A percentile compares a stretch with the other conserved stretches of the same genome.
Conservation (phyloP, 73 alveolate species). For the Stentor roeselii region DNA sequence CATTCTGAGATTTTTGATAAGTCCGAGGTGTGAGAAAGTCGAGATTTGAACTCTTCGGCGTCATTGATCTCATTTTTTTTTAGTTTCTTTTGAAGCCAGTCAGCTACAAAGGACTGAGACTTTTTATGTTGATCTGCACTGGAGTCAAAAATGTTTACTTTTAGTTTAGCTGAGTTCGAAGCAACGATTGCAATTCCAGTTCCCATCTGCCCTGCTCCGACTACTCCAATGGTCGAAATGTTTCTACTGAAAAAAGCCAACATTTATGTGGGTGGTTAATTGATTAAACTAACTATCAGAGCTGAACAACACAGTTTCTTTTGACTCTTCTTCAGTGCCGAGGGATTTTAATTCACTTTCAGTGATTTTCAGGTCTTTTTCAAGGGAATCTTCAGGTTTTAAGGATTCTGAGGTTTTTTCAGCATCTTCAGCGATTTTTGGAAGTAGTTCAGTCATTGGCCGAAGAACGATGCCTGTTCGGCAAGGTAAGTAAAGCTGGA, state of each 20-base stretch:
- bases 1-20: slow-evolving; percentile 46
- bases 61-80: slow-evolving; percentile 57
- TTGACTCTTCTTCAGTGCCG: too few relatives aligned
- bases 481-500: slow-evolving; percentile 79
- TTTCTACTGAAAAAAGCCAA: background rate
- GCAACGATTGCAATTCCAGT: slow-evolving; percentile 92
- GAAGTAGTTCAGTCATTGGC: slow-evolving; percentile 8
- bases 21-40: slow-evolving; percentile 37
- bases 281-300: background rate
- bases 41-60: slow-evolving; percentile 45
- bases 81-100: slow-evolving; percentile 81
- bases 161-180: slow-evolving; percentile 59
- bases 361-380: too few relatives aligned
- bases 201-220: slow-evolving; percentile 95
- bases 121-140: slow-evolving; percentile 48
- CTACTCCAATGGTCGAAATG: slow-evolving; percentile 61
- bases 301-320: background rate
- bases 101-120: slow-evolving; percentile 42
- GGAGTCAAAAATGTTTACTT: slow-evolving; percentile 62
- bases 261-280: background rate
- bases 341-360: too few relatives aligned
- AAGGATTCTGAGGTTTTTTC: too few relatives aligned
- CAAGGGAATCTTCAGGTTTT: too few relatives aligned
- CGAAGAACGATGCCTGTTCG: slow-evolving; percentile 80
- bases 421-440: too few relatives aligned